These are phyloP conservation scores for Xenosphaeropsis pyriputrescens DNA, from an alignment of 2,329 filamentous ascomycete genomes.

Conservation along the genomic window DNA sequence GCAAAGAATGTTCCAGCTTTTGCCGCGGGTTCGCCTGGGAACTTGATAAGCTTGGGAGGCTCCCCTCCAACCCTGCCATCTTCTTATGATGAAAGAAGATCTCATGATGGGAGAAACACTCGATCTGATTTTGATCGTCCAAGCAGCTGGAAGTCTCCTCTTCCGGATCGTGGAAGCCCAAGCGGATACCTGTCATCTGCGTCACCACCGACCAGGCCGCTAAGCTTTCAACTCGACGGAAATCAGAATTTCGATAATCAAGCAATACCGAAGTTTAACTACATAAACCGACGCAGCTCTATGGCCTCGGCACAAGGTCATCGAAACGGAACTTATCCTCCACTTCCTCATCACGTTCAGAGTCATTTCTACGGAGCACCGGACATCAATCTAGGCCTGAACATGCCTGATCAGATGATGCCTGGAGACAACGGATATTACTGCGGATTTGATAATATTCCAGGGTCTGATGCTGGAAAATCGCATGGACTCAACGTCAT, in stretches of 20 bases:
- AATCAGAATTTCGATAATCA: conserved; percentile 29
- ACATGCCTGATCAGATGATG: conserved; percentile 35
- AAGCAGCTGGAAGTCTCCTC: not conserved
- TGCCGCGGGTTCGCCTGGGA: conserved; percentile 22
- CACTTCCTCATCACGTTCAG: conserved; percentile 61
- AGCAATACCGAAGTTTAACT: conserved; percentile 25
- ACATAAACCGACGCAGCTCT: conserved; percentile 29
- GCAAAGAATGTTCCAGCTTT: conserved; percentile 25
- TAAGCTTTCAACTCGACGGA: conserved; percentile 33
- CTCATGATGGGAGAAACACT: conserved; percentile 12
- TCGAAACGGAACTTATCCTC: conserved; percentile 37
- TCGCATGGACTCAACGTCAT: conserved; percentile 42
- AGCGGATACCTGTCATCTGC: conserved; percentile 10
- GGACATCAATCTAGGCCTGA: conserved; percentile 49
- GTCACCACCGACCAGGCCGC: conserved; percentile 25
- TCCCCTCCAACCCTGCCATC: conserved; percentile 23
- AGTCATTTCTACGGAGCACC: conserved; percentile 64
- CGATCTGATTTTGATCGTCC: conserved; percentile 3
- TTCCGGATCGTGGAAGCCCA: conserved; percentile 10
- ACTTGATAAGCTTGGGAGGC: conserved; percentile 26
- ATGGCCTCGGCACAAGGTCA: conserved; percentile 33
- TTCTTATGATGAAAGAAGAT: conserved; percentile 16
- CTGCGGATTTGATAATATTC: conserved; percentile 66
- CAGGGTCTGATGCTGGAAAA: conserved; percentile 18
- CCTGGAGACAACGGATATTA: conserved; percentile 59